phyloP scores from a whole-genome alignment of 1,284 basidiomycete genomes.

The Austroboletus novae-zelandiae region DNA sequence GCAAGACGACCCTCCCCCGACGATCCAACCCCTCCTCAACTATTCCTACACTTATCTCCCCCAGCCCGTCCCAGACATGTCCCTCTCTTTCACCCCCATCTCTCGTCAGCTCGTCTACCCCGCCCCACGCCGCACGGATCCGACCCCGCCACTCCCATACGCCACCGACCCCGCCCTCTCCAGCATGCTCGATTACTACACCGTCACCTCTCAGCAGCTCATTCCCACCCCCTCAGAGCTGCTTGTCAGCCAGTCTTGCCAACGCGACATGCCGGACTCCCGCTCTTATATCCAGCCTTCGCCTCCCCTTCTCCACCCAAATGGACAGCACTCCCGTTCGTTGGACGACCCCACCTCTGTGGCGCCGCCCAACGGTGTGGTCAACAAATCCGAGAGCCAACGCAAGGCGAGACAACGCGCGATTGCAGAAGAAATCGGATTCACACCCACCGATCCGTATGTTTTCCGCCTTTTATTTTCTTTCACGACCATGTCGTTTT shows the following conservation, averaged over 20 bases:
- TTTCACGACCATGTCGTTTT: neutral
- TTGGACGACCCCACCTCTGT: slow-evolving; percentile 7
- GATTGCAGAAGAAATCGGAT: slow-evolving; percentile 54
- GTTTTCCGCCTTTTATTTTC: slow-evolving; percentile 21
- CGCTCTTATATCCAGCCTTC: slow-evolving; percentile 11
- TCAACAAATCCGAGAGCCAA: slow-evolving; percentile 40
- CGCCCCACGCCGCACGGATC: slow-evolving; percentile 1
- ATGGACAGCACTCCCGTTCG: slow-evolving; percentile 9
- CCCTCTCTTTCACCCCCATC: slow-evolving; percentile 9
- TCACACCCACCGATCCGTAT: slow-evolving; percentile 57
- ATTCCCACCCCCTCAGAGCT: slow-evolving; percentile 68
- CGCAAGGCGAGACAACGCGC: slow-evolving; percentile 54
- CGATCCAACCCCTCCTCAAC: slow-evolving; percentile 5
- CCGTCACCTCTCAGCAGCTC: slow-evolving; percentile 35
- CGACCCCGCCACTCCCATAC: neutral
- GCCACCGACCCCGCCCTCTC: neutral
- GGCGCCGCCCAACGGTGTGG: neutral
- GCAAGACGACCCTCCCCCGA: neutral
- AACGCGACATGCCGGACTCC: neutral
- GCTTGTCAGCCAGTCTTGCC: slow-evolving; percentile 35
- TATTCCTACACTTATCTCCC: slow-evolving; percentile 20
- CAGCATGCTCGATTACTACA: slow-evolving; percentile 20
- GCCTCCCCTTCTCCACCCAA: slow-evolving; percentile 8
- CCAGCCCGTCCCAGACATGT: slow-evolving; percentile 9
- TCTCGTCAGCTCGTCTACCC: slow-evolving; percentile 16